Base-by-base conservation (phyloP, 768 basidiomycete species). In the Cubamyces sp. region DNA sequence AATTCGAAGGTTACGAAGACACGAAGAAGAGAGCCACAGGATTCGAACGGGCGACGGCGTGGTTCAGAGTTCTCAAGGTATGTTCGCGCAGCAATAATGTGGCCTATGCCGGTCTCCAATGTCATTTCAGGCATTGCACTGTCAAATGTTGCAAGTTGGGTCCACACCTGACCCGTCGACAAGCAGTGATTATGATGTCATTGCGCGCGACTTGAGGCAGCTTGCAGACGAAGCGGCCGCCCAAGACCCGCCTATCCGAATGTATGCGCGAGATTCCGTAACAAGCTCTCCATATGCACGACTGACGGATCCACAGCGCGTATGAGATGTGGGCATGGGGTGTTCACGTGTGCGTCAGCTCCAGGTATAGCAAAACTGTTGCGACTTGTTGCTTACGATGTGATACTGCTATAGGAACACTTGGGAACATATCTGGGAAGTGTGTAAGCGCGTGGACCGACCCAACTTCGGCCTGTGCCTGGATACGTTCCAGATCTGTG, bases 241-340 rank as follows among this genome's bases (percentile, higher is more conserved):
- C 8, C 66, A 70, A 48, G 57, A 70, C 18, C 71, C 73, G 15
- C 73, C 69, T 3, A 71, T 73, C 57, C 64, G 66, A 9, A 69
- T 72, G 72, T 70, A 54, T 18, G 56, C 25, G 25, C 42, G 30
- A 51, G 25, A 26, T 50, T 28, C 30, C 39, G 37, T 55, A n/a
- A 30, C 30, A 16, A 11, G n/a, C 50, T 11, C 28, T 11, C 5
- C 21, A 40, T 16, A 1, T 21, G 11, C 18, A 34, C 46, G 12
- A 46, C 48, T 12, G 4, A 37, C 49, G 7, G 16, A 18, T 37
- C 34, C 47, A 21, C 49, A 74, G 72, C 19, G 74, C 73, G 28
- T 74, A 74, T 40, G 73, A 74, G 61, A 66, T 72, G 70, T 74
- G 74, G 73, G 69, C 71, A 15, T 74, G 74, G 74, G 72, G 71